Base-by-base conservation (phyloP, 2,329 filamentous ascomycete species). In the Ophioceras dolichostomum region DNA sequence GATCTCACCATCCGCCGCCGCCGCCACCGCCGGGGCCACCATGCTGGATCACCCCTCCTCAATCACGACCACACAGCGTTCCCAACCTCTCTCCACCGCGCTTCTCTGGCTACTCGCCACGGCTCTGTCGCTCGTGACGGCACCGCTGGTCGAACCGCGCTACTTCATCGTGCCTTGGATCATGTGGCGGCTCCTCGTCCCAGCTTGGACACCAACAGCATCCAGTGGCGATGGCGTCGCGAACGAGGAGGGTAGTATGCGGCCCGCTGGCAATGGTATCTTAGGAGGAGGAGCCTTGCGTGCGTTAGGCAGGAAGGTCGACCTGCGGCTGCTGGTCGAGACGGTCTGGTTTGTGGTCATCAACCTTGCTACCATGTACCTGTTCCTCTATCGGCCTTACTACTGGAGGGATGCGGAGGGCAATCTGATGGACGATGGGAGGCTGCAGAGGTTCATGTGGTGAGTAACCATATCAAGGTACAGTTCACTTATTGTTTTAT, bases 151-250 rank as follows among this genome's bases (percentile, higher is more conserved):
- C 9, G 91, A 98, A 56, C 91, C 91, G 12, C 75, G 91, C 12
- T 98, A 98, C 58, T 94, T 94, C 57, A 93, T 98, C 53, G 68
- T 95, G 10, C 88, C 89, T 0, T 98, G 87, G 86, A 73, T 95
- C 8, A 78, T 95, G 49, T 96, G 88, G 85, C 73, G 91, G 1
- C 60, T 96, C 7, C 72, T 93, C 49, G 61, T 93, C 1, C 85
- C 85, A 0, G 57, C 66, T 36, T 64, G 61, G 61, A 34, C 35
- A 16, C n/a, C n/a, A n/a, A n/a, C n/a, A n/a, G n/a, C n/a, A n/a
- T n/a, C n/a, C n/a, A n/a, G n/a, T n/a, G 27, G 41, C 14, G 39
- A 46, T 32, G 39, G 43, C 18, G 36, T 39, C 27, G 18, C 30
- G 20, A 34, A 31, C 6, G 3, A 10, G 2, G 17, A 26, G 22